A percentile compares a stretch with the other conserved stretches of the same genome.
phyloP scores from a whole-genome alignment of 2,329 filamentous ascomycete species.

The Ascochyta lentis region DNA sequence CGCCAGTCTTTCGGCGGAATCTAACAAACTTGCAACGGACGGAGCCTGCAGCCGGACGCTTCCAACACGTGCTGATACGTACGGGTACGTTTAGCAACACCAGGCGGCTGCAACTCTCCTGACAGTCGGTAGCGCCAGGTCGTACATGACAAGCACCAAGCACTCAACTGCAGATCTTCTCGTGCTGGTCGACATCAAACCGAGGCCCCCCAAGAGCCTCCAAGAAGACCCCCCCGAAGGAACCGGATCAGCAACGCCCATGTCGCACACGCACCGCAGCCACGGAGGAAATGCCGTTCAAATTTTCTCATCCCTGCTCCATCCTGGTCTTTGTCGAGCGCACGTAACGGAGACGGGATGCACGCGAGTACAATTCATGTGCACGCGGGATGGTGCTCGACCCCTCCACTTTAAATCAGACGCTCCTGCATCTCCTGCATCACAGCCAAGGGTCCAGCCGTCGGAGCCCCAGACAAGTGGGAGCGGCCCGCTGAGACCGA shows the following conservation, averaged over 20 bases:
- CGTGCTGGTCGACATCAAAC: not conserved
- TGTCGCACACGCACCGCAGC: not conserved
- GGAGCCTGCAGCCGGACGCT: slow-evolving; percentile 1
- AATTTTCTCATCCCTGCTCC: slow-evolving; percentile 8
- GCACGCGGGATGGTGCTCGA: slow-evolving; percentile 11
- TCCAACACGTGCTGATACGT: not conserved
- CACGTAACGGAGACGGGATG: slow-evolving; percentile 13
- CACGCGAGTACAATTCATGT: not conserved
- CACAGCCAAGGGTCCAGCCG: slow-evolving; percentile 23
- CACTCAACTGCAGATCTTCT: not conserved
- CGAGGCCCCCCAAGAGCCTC: not conserved
- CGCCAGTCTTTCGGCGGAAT: slow-evolving; percentile 3
- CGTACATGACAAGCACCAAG: not conserved
- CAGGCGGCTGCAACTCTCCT: not conserved
- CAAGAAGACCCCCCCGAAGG: not conserved
- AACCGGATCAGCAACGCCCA: slow-evolving; percentile 14
- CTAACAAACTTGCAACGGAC: not conserved
- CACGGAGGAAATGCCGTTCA: not conserved
- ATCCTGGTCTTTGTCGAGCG: slow-evolving; percentile 3
- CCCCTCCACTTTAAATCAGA: slow-evolving; percentile 16
- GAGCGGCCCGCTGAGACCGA: slow-evolving; percentile 20
- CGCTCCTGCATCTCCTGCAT: slow-evolving; percentile 4
- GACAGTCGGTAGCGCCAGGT: not conserved
- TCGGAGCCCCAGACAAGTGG: slow-evolving; percentile 9
- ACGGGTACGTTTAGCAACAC: not conserved